Conservation (phyloP, 2,329 filamentous ascomycete species). For the Seiridium cupressi region DNA sequence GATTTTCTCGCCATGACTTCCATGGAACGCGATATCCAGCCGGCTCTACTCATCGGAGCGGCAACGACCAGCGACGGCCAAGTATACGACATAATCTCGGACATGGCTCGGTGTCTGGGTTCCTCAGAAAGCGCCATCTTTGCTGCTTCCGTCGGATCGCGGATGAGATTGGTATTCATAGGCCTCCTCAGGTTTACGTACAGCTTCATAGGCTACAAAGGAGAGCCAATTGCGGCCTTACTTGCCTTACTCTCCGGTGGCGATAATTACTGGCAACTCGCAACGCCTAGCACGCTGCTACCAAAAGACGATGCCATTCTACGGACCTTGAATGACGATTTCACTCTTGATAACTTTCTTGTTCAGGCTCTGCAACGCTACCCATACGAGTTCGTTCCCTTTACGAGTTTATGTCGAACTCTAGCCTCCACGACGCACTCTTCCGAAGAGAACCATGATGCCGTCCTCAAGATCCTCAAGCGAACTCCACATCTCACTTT, state of each 20-base stretch:
- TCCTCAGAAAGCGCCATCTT: conserved; percentile 45
- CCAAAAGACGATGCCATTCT: conserved; percentile 31
- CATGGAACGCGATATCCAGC: conserved; percentile 49
- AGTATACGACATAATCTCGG: conserved; percentile 53
- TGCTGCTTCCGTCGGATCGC: conserved; percentile 55
- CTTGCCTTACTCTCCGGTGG: conserved; percentile 62
- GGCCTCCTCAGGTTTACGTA: conserved; percentile 69
- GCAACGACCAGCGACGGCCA: conserved; percentile 47
- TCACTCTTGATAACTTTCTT: conserved; percentile 60
- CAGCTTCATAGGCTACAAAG: conserved; percentile 68
- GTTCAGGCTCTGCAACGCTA: conserved; percentile 72
- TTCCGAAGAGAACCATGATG: conserved; percentile 32
- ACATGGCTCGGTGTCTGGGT: conserved; percentile 48
- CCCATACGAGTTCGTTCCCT: conserved; percentile 80
- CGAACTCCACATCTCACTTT: conserved; percentile 75
- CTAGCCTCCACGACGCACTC: conserved; percentile 50
- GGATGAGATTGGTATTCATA: conserved; percentile 63
- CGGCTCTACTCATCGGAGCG: conserved; percentile 49
- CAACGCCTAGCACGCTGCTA: conserved; percentile 35
- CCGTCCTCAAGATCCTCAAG: conserved; percentile 64
- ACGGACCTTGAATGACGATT: conserved; percentile 50
- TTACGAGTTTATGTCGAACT: conserved; percentile 68
- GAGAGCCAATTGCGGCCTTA: conserved; percentile 66
- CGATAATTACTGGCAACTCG: conserved; percentile 53
- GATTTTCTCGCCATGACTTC: conserved; percentile 51